A percentile compares a stretch with the other conserved stretches of the same genome.
Evolutionary conservation across 2,329 filamentous ascomycete species (phyloP).

Genomic region (Fusarium mexicanum): DNA sequence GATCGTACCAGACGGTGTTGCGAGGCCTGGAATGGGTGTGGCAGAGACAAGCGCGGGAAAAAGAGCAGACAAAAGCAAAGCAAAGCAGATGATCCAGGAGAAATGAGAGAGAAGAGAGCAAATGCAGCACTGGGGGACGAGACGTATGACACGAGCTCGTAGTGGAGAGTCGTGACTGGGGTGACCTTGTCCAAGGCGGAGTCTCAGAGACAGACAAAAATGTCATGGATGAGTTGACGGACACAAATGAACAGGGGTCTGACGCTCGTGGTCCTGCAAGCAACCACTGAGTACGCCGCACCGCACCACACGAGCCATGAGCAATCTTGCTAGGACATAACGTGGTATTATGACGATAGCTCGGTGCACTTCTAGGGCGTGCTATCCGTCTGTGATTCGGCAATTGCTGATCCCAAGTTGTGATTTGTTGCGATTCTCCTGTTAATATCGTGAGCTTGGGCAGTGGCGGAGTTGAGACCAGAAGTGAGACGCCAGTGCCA

Average conservation of each 20-base stretch:
- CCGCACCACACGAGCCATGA: conserved; percentile 15
- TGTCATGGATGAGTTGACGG: conserved; percentile 21
- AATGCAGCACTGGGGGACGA: conserved; percentile 30
- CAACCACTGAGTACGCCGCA: conserved; percentile 25
- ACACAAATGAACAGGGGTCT: conserved; percentile 33
- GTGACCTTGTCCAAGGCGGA: conserved; percentile 32
- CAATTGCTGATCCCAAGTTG: background rate
- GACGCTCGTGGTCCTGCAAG: conserved; percentile 30
- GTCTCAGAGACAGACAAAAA: conserved; percentile 33
- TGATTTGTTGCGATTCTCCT: background rate
- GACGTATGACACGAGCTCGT: conserved; percentile 26
- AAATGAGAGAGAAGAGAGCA: conserved; percentile 31
- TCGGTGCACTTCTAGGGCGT: background rate
- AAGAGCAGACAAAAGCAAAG: conserved; percentile 12
- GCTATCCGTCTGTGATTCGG: conserved; percentile 18
- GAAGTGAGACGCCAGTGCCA: conserved; percentile 20
- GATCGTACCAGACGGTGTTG: conserved; percentile 48
- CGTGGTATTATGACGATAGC: background rate
- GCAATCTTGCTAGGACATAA: conserved; percentile 17
- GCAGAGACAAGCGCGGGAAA: conserved; percentile 38
- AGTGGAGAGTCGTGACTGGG: conserved; percentile 29
- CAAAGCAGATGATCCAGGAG: conserved; percentile 29
- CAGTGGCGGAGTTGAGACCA: conserved; percentile 27
- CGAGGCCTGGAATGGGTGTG: conserved; percentile 45
- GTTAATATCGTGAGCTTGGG: conserved; percentile 27